Base-by-base conservation (phyloP, 148 eudicot genomes). In the Chenopodium quinoa region DNA sequence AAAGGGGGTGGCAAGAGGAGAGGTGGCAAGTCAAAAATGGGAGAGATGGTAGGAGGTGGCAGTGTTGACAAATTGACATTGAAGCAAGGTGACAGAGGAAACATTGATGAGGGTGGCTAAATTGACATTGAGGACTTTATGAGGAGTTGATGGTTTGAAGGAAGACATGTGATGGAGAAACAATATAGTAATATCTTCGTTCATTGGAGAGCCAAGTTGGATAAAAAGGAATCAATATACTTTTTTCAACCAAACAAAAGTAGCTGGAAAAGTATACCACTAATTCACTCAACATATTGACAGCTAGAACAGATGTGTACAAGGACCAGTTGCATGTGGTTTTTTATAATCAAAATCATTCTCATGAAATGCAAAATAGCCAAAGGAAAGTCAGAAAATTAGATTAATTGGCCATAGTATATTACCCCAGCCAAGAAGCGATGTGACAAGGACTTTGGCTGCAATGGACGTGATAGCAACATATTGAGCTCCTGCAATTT, bases 361-460 rank as follows among this genome's bases (percentile, higher is more conserved):
- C 22, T 65, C 32, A 52, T 17, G 23, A 63, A 78, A 60, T 25
- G 44, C 65, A 80, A 19, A 9, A 75, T 9, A 65, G 56, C 29
- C 20, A 69, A 46, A 44, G 56, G 22, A 75, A n/a, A 25, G 60
- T 11, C 12, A 4, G 50, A 52, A 82, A 47, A 25, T 69, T 75
- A 65, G 68, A 64, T 9, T 8, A 6, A 75, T 71, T 13, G 58
- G 34, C 32, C 25, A 60, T 0, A 71, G 31, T 48, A 56, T 65
- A 71, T 86, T 90, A 95, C 98, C 90, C 98, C 98, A 19, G 98
- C 97, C 86, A 93, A 84, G 85, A 80, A 95, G 86, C 98, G 98
- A 79, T 83, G 93, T 64, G 97, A 92, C 78, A 95, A 93, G 82
- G 97, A 83, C 84, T 91, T 92, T 31, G 98, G 97, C 87, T 95